Percentiles rank a stretch among this genome's conserved stretches.
Evolutionary conservation across 2,329 filamentous ascomycete genomes (phyloP).

Genomic region (Stachybotrys chartarum): DNA sequence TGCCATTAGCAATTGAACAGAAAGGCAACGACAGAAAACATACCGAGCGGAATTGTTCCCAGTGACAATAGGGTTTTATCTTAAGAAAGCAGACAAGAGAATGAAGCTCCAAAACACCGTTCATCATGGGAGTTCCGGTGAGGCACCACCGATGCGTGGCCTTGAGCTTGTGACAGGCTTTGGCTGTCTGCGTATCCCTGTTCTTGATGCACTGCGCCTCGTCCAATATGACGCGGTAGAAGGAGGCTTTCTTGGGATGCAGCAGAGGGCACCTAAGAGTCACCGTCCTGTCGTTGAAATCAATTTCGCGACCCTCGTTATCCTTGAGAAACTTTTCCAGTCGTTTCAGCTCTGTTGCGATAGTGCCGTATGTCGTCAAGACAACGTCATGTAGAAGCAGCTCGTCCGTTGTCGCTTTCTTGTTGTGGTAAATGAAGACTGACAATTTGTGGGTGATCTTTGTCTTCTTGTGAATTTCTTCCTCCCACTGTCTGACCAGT

Average conservation of each 20-base stretch:
- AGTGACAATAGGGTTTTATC: slow-evolving; percentile 66
- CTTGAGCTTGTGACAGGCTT: slow-evolving; percentile 58
- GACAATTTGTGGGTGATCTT: slow-evolving; percentile 50
- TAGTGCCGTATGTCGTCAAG: slow-evolving; percentile 79
- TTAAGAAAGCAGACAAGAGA: slow-evolving; percentile 70
- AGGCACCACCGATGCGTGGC: slow-evolving; percentile 73
- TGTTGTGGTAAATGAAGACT: slow-evolving; percentile 65
- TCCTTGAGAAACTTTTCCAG: slow-evolving; percentile 46
- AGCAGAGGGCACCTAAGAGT: slow-evolving; percentile 47
- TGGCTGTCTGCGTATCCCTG: slow-evolving; percentile 61
- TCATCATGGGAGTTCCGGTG: slow-evolving; percentile 86
- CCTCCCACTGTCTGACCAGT: slow-evolving; percentile 76
- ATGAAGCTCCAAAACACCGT: slow-evolving; percentile 69
- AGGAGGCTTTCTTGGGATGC: slow-evolving; percentile 52
- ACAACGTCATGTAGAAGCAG: slow-evolving; percentile 68
- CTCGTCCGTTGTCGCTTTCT: slow-evolving; percentile 51
- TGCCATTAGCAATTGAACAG: not conserved
- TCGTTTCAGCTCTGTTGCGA: slow-evolving; percentile 56
- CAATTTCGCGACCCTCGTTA: slow-evolving; percentile 29
- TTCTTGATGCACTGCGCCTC: slow-evolving; percentile 84
- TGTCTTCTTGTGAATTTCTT: slow-evolving; percentile 68
- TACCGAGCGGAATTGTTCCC: slow-evolving; percentile 52
- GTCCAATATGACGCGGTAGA: slow-evolving; percentile 76
- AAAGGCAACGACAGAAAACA: slow-evolving; percentile 13
- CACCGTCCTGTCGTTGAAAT: slow-evolving; percentile 28